A percentile compares a stretch with the other conserved stretches of the same genome.
These are phyloP conservation scores for Piper betle DNA, from an alignment of 164 flowering plant genomes.

Conservation along the genomic window DNA sequence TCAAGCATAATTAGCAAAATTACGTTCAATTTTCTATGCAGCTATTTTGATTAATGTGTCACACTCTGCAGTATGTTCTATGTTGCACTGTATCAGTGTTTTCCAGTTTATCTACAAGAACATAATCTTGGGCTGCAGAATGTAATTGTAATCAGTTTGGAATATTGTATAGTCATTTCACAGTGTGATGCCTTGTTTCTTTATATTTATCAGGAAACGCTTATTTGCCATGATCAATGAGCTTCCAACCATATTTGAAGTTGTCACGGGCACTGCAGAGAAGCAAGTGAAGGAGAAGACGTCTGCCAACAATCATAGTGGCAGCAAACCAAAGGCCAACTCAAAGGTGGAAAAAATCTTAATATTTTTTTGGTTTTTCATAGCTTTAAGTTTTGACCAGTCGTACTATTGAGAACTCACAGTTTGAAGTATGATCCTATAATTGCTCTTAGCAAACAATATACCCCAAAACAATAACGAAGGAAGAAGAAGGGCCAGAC, in stretches of 20 bases:
- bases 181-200: not conserved
- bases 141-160: no score
- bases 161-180: no score
- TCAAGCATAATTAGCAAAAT: no score
- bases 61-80: no score
- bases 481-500: slow-evolving; percentile 47
- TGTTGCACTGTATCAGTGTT: no score
- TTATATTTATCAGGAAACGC: slow-evolving; percentile 44
- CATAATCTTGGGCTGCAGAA: not conserved
- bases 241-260: slow-evolving; percentile 74
- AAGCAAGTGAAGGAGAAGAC: slow-evolving; percentile 64
- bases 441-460: slow-evolving; percentile 33
- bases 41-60: no score
- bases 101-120: not conserved
- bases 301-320: slow-evolving; percentile 37
- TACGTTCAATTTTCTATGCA: no score
- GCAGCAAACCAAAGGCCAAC: slow-evolving; percentile 59
- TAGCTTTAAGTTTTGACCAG: not conserved
- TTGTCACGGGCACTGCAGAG: slow-evolving; percentile 60
- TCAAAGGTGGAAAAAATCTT: slow-evolving; percentile 36
- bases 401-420: not conserved
- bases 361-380: not conserved
- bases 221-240: slow-evolving; percentile 81
- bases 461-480: slow-evolving; percentile 20
- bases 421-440: not conserved